Percentiles rank a stretch among this genome's conserved stretches.
These are phyloP conservation scores for Citropsis articulata DNA, from an alignment of 345 rosid species.

Conservation along the genomic window DNA sequence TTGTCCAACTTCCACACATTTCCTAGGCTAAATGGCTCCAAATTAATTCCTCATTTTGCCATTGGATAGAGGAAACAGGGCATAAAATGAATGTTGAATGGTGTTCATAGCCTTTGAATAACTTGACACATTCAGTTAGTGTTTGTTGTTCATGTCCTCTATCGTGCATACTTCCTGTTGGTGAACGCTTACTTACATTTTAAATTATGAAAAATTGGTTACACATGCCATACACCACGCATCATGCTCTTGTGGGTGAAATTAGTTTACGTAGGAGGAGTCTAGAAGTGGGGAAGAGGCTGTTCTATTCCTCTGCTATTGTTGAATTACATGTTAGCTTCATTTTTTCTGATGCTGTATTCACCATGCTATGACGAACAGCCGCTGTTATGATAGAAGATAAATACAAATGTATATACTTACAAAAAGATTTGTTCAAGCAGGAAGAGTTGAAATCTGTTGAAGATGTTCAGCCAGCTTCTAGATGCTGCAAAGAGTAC, in stretches of 20 bases:
- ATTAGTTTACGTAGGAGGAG: background rate
- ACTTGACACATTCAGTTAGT: background rate
- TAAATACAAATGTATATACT: background rate
- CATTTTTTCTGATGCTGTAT: background rate
- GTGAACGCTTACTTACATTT: background rate
- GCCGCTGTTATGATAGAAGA: background rate
- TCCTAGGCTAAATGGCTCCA: background rate
- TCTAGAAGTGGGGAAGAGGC: background rate
- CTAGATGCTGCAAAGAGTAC: conserved; percentile 43
- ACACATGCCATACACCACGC: background rate
- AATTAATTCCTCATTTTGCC: background rate
- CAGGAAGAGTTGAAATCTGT: conserved; percentile 44
- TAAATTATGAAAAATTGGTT: background rate
- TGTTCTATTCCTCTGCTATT: background rate
- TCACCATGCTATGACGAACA: background rate
- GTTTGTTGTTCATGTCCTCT: background rate
- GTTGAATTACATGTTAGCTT: background rate
- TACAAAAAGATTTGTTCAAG: background rate
- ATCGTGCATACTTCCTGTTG: background rate
- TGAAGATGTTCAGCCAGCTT: conserved; percentile 33
- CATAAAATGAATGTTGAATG: background rate
- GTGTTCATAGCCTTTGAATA: background rate
- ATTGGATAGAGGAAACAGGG: background rate
- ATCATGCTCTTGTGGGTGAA: background rate
- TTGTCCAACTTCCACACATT: background rate